Base-by-base conservation (phyloP, 2,329 filamentous ascomycete genomes). In the Talaromyces atroroseus region DNA sequence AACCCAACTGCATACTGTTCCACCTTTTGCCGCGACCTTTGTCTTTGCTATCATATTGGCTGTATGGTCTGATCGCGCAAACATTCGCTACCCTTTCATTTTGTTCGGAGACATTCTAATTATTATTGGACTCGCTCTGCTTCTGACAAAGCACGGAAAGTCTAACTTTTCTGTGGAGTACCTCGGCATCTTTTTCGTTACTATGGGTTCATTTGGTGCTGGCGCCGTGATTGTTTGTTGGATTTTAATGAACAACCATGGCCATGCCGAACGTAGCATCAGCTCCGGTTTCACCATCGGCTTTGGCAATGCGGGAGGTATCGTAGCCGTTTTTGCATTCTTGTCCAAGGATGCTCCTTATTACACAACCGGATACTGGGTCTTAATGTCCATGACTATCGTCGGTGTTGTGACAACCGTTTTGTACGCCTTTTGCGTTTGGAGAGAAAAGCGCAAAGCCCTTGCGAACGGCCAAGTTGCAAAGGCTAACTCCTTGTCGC, bases 181-280 rank as follows among this genome's bases (percentile, higher is more conserved):
- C 56, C 71, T 68, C 2, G 74, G 67, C 2, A 66, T 76, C 2
- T 73, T 70, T 52, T 63, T 77, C 8, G 65, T 74, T 11, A 62
- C 72, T 1, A 75, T 76, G 70, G 75, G 73, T 5, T 51, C 64
- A 0, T 68, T 67, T 38, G 59, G 61, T 20, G 59, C 61, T 7
- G 66, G 61, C 3, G 58, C 63, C 1, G 57, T 63, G 18, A 62
- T 69, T 18, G 52, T 71, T 14, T 71, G 69, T 57, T 77, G 75
- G 75, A 65, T 72, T 1, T 60, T 73, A 6, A 76, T 76, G 62
- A 76, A 76, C 56, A 65, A 76, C 40, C 66, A 67, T 4, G 69
- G 68, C 5, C 68, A 71, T 53, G 56, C 50, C 14, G 51, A 68
- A 56, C 64, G 69, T 5, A 65, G 63, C 40, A 63, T 72, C 18